Evolutionary conservation across 495 filamentous ascomycete genomes (phyloP).

Genomic region (Thermochaetoides thermophila): DNA sequence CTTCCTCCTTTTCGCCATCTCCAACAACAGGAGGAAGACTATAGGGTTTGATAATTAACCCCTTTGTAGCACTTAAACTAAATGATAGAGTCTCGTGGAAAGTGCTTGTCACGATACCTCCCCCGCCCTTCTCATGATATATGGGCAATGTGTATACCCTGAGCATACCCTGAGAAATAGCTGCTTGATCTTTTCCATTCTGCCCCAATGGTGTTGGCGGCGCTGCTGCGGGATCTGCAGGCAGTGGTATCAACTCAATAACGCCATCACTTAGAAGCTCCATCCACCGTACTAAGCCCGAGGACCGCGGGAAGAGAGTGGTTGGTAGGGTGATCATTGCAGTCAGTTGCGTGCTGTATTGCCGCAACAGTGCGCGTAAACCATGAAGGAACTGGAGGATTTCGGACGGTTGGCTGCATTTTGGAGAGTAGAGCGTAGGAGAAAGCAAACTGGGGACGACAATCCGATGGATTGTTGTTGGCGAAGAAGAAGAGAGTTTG

Average conservation of each 20-base stretch:
- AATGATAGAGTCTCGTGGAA: constrained; percentile 81
- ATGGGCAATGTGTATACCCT: constrained; percentile 71
- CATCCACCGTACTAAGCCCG: constrained; percentile 73
- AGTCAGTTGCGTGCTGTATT: constrained; percentile 49
- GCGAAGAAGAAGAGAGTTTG: constrained; percentile 41
- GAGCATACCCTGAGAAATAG: constrained; percentile 66
- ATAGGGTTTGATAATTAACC: constrained; percentile 74
- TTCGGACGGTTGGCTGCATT: constrained; percentile 49
- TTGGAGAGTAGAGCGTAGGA: constrained; percentile 61
- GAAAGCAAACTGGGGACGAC: constrained; percentile 73
- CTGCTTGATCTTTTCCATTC: constrained; percentile 43
- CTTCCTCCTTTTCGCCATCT: constrained; percentile 56
- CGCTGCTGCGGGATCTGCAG: constrained; percentile 45
- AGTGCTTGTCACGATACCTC: constrained; percentile 50
- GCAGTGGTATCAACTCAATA: constrained; percentile 75
- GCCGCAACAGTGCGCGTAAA: constrained; percentile 57
- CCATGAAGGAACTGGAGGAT: constrained; percentile 75
- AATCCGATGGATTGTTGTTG: constrained; percentile 59
- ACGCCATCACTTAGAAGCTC: constrained; percentile 79
- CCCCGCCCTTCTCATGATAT: constrained; percentile 71
- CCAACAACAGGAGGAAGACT: constrained; percentile 81
- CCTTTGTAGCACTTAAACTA: constrained; percentile 63
- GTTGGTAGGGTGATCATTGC: constrained; percentile 67
- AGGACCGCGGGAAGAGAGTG: constrained; percentile 62
- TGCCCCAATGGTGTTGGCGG: constrained; percentile 16